phyloP scores from a whole-genome alignment of 129 eudicot genomes.

The Arctium minus region DNA sequence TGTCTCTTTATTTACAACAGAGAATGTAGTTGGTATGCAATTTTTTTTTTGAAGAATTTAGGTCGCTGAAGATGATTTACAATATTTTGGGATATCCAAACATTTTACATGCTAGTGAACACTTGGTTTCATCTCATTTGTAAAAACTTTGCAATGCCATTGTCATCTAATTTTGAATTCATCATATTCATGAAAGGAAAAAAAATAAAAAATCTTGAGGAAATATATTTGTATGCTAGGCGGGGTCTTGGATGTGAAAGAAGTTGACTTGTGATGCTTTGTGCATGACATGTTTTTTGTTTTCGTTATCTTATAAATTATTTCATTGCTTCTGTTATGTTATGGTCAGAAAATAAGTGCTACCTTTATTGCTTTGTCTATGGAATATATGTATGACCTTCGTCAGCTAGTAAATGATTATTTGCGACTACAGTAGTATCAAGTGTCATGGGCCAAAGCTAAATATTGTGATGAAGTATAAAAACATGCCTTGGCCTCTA shows the following conservation, averaged over 20 bases:
- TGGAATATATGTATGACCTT: slow-evolving; percentile 19
- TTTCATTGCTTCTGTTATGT: background rate
- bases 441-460: background rate
- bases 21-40: background rate
- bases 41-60: background rate
- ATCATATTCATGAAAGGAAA: background rate
- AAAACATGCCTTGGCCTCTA: too few species aligned
- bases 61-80: background rate
- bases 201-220: background rate
- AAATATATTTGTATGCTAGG: slow-evolving; percentile 2
- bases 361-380: slow-evolving; percentile 14
- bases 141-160: background rate
- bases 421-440: background rate
- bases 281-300: slow-evolving; percentile 12
- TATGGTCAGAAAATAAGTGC: background rate
- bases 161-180: background rate
- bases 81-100: background rate
- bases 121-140: background rate
- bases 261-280: slow-evolving; percentile 9
- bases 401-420: background rate
- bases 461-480: too few species aligned
- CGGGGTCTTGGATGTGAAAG: background rate
- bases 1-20: background rate
- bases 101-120: background rate
- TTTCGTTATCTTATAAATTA: background rate